Conservation (phyloP, 371 early-diverging fungal species). For the Sporodiniella umbellata region DNA sequence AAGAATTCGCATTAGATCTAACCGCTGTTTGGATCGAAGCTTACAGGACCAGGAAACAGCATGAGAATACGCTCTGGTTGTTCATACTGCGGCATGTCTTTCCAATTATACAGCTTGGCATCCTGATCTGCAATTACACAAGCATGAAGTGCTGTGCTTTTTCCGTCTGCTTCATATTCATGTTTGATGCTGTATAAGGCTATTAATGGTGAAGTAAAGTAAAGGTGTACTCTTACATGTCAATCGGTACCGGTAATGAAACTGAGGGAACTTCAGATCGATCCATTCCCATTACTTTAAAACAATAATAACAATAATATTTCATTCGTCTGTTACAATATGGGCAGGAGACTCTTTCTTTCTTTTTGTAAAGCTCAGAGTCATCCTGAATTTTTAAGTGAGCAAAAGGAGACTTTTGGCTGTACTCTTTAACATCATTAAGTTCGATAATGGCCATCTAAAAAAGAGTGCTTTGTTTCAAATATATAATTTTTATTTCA, state of each 20-base stretch:
- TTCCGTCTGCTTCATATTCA: conserved; percentile 73
- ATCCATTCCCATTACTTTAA: conserved; percentile 49
- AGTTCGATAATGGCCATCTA: not conserved
- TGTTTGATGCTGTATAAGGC: conserved; percentile 68
- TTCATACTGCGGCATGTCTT: conserved; percentile 51
- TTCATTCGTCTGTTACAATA: conserved; percentile 62
- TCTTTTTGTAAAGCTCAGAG: conserved; percentile 24
- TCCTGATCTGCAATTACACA: conserved; percentile 72
- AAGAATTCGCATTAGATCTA: not conserved
- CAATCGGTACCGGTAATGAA: conserved; percentile 71
- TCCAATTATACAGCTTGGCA: conserved; percentile 60
- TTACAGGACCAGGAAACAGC: conserved; percentile 86
- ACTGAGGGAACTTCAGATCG: conserved; percentile 59
- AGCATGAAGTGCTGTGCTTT: conserved; percentile 87
- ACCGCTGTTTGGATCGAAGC: not conserved
- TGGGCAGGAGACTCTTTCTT: conserved; percentile 47
- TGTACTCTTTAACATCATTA: conserved; percentile 8
- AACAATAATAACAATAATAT: conserved; percentile 77
- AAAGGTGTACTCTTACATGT: too few species aligned
- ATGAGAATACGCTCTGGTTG: conserved; percentile 71
- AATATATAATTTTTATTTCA: conserved; percentile 5
- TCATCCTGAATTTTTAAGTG: conserved; percentile 45
- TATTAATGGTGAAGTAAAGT: too few species aligned
- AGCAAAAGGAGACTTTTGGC: conserved; percentile 27
- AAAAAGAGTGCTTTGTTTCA: too few species aligned